These are phyloP conservation scores for Cucurbita ficifolia DNA, from an alignment of 306 rosid species.

Conservation along the genomic window DNA sequence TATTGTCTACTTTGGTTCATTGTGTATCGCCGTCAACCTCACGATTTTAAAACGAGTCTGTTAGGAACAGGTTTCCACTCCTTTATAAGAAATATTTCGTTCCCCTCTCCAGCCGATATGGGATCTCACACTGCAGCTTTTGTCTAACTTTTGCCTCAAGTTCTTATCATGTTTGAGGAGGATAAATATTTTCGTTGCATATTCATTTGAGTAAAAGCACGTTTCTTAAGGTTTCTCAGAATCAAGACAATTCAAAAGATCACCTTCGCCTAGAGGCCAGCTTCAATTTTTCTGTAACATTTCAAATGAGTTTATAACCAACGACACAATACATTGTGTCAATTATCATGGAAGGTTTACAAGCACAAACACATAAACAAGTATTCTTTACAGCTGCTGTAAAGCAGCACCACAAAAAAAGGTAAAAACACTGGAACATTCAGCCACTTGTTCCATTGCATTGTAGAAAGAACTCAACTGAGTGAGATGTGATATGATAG, in stretches of 20 bases:
- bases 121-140: neutral
- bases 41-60: too few species aligned
- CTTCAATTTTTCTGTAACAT: neutral
- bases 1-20: too few species aligned
- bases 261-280: neutral
- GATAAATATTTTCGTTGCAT: neutral
- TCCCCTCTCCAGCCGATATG: too few species aligned
- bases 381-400: neutral
- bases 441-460: neutral
- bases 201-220: neutral
- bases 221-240: neutral
- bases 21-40: too few species aligned
- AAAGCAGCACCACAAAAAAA: neutral
- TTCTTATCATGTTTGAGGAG: neutral
- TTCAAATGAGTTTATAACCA: neutral
- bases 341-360: neutral
- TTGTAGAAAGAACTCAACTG: neutral
- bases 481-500: neutral
- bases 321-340: neutral
- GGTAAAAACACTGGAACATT: neutral
- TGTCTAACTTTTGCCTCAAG: neutral
- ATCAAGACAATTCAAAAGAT: neutral
- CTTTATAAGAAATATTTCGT: too few species aligned
- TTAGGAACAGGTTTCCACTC: too few species aligned
- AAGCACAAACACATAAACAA: conserved; percentile 1